A percentile compares a stretch with the other conserved stretches of the same genome.
Evolutionary conservation across 2,329 filamentous ascomycete genomes (phyloP).

Genomic region (Escovopsis sp.): DNA sequence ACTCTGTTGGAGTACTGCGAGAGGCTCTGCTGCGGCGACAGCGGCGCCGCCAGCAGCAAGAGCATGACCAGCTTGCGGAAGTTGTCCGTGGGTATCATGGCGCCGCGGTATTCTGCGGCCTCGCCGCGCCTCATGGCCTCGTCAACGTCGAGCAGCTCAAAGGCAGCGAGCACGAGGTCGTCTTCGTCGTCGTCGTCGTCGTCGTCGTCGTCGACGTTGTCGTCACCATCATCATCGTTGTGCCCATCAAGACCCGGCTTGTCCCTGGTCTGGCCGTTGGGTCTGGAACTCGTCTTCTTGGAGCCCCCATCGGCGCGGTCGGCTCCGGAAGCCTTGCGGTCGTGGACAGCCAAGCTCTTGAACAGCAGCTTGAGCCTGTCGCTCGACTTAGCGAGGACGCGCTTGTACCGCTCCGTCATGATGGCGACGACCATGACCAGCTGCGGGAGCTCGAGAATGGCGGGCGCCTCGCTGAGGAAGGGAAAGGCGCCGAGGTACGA

Average conservation of each 20-base stretch:
- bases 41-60: slow-evolving; percentile 49
- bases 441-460: slow-evolving; percentile 53
- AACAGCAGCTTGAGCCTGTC: slow-evolving; percentile 53
- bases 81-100: slow-evolving; percentile 61
- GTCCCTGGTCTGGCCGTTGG: slow-evolving; percentile 17
- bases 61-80: slow-evolving; percentile 57
- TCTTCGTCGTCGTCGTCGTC: slow-evolving; percentile 39
- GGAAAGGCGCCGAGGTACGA: slow-evolving; percentile 61
- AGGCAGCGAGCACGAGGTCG: slow-evolving; percentile 51
- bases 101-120: slow-evolving; percentile 38
- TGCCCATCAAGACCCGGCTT: slow-evolving; percentile 25
- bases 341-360: slow-evolving; percentile 56
- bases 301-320: not conserved
- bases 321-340: slow-evolving; percentile 35
- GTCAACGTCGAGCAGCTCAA: slow-evolving; percentile 51
- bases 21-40: slow-evolving; percentile 49
- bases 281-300: not conserved
- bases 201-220: not conserved
- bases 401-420: slow-evolving; percentile 53
- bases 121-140: slow-evolving; percentile 43
- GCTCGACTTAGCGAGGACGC: slow-evolving; percentile 42
- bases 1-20: slow-evolving; percentile 45
- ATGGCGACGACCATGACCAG: slow-evolving; percentile 59
- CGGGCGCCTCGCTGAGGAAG: slow-evolving; percentile 55
- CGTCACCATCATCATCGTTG: slow-evolving; percentile 20